A percentile compares a stretch with the other conserved stretches of the same genome.
These are phyloP conservation scores for Draba incana DNA, from an alignment of 345 rosid species.

Conservation along the genomic window DNA sequence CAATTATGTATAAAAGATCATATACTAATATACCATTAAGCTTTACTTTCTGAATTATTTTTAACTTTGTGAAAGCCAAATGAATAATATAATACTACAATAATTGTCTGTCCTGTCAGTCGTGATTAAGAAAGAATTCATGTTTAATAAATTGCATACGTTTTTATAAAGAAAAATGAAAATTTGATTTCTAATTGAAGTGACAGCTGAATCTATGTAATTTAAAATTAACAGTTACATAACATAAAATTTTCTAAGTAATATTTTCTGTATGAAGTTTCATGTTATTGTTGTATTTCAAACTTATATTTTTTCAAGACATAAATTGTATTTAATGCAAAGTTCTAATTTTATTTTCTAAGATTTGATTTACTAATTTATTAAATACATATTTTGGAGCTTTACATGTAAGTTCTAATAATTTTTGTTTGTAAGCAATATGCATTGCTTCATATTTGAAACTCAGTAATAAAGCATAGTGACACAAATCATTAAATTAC, in stretches of 20 bases:
- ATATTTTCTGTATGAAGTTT: neutral
- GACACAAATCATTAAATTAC: too few relatives aligned
- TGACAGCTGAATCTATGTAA: neutral
- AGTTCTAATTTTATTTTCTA: neutral
- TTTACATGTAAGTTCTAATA: neutral
- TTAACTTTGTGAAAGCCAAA: conserved; percentile 20
- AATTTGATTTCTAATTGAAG: neutral
- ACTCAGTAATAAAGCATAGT: too few relatives aligned
- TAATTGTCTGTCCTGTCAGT: conserved; percentile 14
- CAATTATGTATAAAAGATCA: conserved; percentile 5
- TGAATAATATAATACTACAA: conserved; percentile 3
- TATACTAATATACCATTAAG: conserved; percentile 16
- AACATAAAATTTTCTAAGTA: neutral
- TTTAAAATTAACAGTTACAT: neutral
- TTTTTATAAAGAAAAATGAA: neutral
- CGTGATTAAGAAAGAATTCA: conserved; percentile 1
- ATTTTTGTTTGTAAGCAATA: neutral
- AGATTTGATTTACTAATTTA: neutral
- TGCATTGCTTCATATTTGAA: too few relatives aligned
- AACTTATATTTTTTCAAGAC: neutral
- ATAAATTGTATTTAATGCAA: too few relatives aligned
- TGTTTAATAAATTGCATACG: neutral
- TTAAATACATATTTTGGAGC: neutral
- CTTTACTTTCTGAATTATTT: conserved; percentile 18
- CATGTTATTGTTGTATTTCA: neutral